Evolutionary conservation across 371 early-diverging fungal species (phyloP).

Genomic region (Mucor racemosus): DNA sequence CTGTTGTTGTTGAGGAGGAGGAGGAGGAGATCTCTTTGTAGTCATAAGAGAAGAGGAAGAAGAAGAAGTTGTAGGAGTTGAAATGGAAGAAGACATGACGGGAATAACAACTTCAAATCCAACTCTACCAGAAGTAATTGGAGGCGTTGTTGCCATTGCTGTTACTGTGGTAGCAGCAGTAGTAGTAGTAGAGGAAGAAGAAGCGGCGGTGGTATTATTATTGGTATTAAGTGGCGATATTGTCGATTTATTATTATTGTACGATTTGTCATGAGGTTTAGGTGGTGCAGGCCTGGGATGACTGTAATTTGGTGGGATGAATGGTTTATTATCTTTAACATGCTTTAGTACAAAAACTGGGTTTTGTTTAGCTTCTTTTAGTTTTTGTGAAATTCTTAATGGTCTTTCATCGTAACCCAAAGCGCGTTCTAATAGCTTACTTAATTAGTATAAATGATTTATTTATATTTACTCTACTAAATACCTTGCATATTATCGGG

Average conservation of each 20-base stretch:
- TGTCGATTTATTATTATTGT: slow-evolving; percentile 9
- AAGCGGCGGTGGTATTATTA: slow-evolving; percentile 7
- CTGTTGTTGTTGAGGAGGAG: slow-evolving; percentile 3
- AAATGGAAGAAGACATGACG: slow-evolving; percentile 49
- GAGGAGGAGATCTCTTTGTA: slow-evolving; percentile 14
- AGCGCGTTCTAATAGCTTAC: slow-evolving; percentile 62
- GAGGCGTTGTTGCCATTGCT: slow-evolving; percentile 12
- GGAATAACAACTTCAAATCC: slow-evolving; percentile 51
- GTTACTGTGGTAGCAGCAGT: no score
- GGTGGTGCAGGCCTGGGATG: slow-evolving; percentile 25
- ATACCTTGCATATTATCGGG: slow-evolving; percentile 49
- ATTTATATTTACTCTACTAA: neutral
- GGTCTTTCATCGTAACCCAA: slow-evolving; percentile 86
- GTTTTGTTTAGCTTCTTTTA: slow-evolving; percentile 76
- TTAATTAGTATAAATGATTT: slow-evolving; percentile 14
- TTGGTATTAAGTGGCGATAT: slow-evolving; percentile 12
- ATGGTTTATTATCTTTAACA: slow-evolving; percentile 67
- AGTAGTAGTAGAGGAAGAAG: neutral
- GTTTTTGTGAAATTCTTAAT: slow-evolving; percentile 74
- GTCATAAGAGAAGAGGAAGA: neutral
- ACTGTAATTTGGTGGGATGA: slow-evolving; percentile 36
- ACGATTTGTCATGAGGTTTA: slow-evolving; percentile 9
- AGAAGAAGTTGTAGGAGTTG: slow-evolving; percentile 32
- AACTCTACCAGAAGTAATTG: slow-evolving; percentile 43
- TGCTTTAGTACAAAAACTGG: slow-evolving; percentile 83